Conservation (phyloP, 306 rosid species). For the Dalbergia cultrata region DNA sequence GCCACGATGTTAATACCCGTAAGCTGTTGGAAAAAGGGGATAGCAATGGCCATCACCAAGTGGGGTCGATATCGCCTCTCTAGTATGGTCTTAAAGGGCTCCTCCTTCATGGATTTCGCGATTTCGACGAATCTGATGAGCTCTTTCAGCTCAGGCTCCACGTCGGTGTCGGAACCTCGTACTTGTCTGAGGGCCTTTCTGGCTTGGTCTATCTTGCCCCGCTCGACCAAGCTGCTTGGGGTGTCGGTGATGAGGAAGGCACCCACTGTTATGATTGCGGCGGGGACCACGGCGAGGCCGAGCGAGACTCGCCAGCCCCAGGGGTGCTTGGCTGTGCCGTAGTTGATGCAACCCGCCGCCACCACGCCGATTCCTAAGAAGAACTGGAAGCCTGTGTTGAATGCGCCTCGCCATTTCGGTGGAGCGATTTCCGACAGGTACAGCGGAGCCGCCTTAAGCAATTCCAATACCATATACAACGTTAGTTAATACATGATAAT, state of each 20-base stretch:
- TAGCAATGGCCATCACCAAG: slow-evolving; percentile 59
- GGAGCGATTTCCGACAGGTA: slow-evolving; percentile 86
- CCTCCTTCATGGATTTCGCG: slow-evolving; percentile 48
- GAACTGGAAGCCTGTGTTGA: slow-evolving; percentile 75
- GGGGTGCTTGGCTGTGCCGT: slow-evolving; percentile 56
- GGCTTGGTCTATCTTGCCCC: slow-evolving; percentile 63
- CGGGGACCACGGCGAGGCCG: slow-evolving; percentile 70
- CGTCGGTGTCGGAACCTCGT: slow-evolving; percentile 56
- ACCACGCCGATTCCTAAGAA: slow-evolving; percentile 69
- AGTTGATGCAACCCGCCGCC: slow-evolving; percentile 65
- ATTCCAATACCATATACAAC: neutral
- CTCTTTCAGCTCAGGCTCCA: slow-evolving; percentile 60
- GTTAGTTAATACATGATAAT: neutral
- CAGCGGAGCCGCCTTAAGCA: slow-evolving; percentile 68
- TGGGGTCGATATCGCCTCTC: slow-evolving; percentile 73
- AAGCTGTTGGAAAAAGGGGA: slow-evolving; percentile 70
- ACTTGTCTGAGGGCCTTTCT: slow-evolving; percentile 53
- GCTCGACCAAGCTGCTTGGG: slow-evolving; percentile 67
- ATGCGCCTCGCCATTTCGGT: slow-evolving; percentile 79
- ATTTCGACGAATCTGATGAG: slow-evolving; percentile 48
- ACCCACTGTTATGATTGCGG: slow-evolving; percentile 58
- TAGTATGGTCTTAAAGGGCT: slow-evolving; percentile 62
- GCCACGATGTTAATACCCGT: slow-evolving; percentile 77
- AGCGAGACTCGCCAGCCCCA: slow-evolving; percentile 84
- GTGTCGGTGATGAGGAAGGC: slow-evolving; percentile 68